Evolutionary conservation across 768 basidiomycete species (phyloP).

Genomic region (Pulveroboletus sp.): DNA sequence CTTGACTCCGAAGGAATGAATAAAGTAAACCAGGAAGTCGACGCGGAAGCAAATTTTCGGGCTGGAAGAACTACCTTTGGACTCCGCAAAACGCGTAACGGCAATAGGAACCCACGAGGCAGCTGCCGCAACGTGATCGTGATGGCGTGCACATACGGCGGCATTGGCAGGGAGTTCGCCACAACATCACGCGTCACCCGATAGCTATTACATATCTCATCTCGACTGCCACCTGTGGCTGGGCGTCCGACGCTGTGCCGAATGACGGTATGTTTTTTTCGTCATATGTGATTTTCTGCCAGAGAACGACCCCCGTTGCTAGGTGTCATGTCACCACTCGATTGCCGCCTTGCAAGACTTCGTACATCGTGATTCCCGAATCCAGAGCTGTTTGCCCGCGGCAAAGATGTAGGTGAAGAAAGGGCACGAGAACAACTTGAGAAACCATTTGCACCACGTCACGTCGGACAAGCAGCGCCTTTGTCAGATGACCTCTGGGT

Average conservation of each 20-base stretch:
- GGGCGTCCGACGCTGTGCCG: background rate
- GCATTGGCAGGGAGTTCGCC: constrained; percentile 12
- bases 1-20: constrained; percentile 1
- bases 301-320: background rate
- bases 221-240: constrained; percentile 5
- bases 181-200: constrained; percentile 1
- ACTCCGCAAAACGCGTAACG: constrained; percentile 20
- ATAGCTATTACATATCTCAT: constrained; percentile 16
- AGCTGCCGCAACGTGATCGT: constrained; percentile 16
- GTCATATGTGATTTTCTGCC: background rate
- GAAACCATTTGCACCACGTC: too few species aligned
- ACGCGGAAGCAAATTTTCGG: background rate
- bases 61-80: constrained; percentile 7
- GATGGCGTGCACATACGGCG: constrained; percentile 10
- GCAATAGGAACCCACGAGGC: constrained; percentile 25
- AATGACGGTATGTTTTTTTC: constrained; percentile 3
- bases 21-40: background rate
- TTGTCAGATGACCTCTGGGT: background rate
- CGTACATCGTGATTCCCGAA: background rate
- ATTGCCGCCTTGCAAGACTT: background rate
- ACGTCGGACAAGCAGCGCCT: background rate
- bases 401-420: background rate
- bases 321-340: background rate
- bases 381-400: background rate
- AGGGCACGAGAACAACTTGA: background rate